Conservation (phyloP, 768 basidiomycete genomes). For the Suillus hirtellus region DNA sequence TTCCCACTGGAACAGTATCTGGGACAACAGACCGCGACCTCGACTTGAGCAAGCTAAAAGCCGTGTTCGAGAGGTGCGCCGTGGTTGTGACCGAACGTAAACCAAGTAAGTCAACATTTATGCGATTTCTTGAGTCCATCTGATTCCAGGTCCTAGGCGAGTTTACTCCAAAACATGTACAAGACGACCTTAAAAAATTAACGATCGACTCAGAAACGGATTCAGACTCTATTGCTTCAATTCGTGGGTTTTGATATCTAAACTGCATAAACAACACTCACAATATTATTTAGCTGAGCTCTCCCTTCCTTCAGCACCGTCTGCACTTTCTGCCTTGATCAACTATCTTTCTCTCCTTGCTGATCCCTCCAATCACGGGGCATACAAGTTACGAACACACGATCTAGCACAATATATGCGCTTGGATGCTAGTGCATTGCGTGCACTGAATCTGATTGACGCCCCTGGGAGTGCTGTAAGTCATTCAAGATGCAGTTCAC, state of each 20-base stretch:
- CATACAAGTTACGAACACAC: constrained; percentile 81
- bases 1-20: constrained; percentile 70
- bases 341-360: constrained; percentile 78
- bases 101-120: constrained; percentile 54
- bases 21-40: constrained; percentile 81
- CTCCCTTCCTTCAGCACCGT: constrained; percentile 72
- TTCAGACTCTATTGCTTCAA: not conserved
- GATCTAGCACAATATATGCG: constrained; percentile 95
- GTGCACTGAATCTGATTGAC: constrained; percentile 85
- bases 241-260: not conserved
- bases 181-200: constrained; percentile 66
- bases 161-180: constrained; percentile 76
- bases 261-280: constrained; percentile 6
- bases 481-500: not conserved
- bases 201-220: constrained; percentile 17
- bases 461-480: constrained; percentile 42
- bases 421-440: constrained; percentile 90
- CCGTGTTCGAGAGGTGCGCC: constrained; percentile 86
- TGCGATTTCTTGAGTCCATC: not conserved
- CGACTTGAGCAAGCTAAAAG: constrained; percentile 83
- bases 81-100: constrained; percentile 91
- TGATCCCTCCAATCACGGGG: constrained; percentile 75
- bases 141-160: constrained; percentile 54
- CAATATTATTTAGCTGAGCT: constrained; percentile 62
- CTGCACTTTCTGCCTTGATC: constrained; percentile 79